Evolutionary conservation across 2,329 filamentous ascomycete genomes (phyloP).

Genomic region (Neoscytalidium dimidiatum): DNA sequence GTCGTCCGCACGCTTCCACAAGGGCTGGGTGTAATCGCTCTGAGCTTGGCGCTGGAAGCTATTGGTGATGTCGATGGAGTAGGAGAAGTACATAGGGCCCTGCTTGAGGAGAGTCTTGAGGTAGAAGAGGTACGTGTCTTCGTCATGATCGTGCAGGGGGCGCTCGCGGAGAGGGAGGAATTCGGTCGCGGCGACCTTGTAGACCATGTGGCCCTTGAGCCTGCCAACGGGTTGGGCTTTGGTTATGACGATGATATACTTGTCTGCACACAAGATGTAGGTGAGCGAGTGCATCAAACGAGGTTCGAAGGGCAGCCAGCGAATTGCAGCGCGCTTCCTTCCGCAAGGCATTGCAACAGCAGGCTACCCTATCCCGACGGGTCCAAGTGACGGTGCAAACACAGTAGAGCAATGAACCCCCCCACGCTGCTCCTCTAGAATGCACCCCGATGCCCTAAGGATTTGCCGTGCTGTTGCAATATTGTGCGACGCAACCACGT

Average conservation of each 20-base stretch:
- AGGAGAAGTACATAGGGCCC: slow-evolving; percentile 96
- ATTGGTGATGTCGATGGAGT: slow-evolving; percentile 95
- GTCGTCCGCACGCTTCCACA: slow-evolving; percentile 93
- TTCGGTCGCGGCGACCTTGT: slow-evolving; percentile 88
- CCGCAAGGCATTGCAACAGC: slow-evolving; percentile 21
- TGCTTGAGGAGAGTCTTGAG: slow-evolving; percentile 80
- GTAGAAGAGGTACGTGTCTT: slow-evolving; percentile 84
- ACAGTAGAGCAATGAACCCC: background rate
- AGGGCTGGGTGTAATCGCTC: slow-evolving; percentile 67
- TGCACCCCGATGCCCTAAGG: background rate
- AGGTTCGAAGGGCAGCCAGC: background rate
- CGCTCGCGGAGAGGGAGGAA: slow-evolving; percentile 92
- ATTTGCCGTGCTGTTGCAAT: background rate
- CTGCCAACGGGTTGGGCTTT: slow-evolving; percentile 90
- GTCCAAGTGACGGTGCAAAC: no score
- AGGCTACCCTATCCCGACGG: slow-evolving; percentile 21
- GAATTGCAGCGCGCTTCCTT: background rate
- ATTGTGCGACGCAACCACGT: slow-evolving; percentile 26
- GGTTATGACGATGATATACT: slow-evolving; percentile 95
- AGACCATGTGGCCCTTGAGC: slow-evolving; percentile 93
- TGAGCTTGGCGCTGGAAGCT: slow-evolving; percentile 92
- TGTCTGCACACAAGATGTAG: slow-evolving; percentile 62
- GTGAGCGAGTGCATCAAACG: background rate
- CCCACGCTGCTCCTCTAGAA: background rate
- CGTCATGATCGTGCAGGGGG: slow-evolving; percentile 86